Base-by-base conservation (phyloP, 2,329 filamentous ascomycete species). In the Exophiala sideris region DNA sequence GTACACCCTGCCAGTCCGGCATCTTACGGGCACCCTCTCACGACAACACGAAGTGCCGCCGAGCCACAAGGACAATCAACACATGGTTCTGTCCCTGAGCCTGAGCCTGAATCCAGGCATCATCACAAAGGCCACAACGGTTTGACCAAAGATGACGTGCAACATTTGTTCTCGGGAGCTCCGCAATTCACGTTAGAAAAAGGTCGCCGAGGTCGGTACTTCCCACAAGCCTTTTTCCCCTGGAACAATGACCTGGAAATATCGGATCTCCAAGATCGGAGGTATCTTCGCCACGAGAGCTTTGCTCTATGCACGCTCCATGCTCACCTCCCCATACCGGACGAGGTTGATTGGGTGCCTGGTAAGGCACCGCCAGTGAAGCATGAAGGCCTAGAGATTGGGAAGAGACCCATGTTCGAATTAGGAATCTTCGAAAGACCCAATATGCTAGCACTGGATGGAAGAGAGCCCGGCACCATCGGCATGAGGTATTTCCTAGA, bases 401-500 rank as follows among this genome's bases (percentile, higher is more conserved):
- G 59, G 10, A 73, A 67, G 57, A 63, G 70, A 48, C 69, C 72
- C 3, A 69, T 70, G 2, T 75, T 75, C 50, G 73, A 76, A 39
- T 59, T 75, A 2, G 72, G 73, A 2, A 67, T 75, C 10, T 75
- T 73, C 46, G 76, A 79, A 59, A 67, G 76, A 1, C 76, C 76
- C 0, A 78, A 75, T 52, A 78, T 79, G 76, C 66, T 77, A 3
- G 70, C 68, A 14, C 67, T 70, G 11, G 72, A 73, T 16, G 76
- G 74, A 5, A 67, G 68, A 21, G 76, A 78, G 55, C 69, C 70
- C 0, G 76, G 76, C 0, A 76, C 74, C 1, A 63, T 77, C 9
- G 75, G 76, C 0, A 72, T 76, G 48, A 72, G 74, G 32, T 67
- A 77, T 62, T 79, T 73, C 50, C 66, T 79, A 3, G 76, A 79